Evolutionary conservation across 1,284 basidiomycete species (phyloP).

Genomic region (Schizopora paradoxa): DNA sequence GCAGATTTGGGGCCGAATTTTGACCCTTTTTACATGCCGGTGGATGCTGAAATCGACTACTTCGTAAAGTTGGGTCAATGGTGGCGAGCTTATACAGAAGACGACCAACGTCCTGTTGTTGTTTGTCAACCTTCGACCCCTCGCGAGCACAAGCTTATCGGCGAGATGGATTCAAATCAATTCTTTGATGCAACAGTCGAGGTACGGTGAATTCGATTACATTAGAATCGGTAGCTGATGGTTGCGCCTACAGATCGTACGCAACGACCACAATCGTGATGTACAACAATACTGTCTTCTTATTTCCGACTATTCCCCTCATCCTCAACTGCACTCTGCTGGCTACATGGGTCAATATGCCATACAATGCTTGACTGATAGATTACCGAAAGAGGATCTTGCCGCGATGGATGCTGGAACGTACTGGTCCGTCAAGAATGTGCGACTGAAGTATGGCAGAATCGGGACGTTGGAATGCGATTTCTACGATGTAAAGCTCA

Average conservation of each 20-base stretch:
- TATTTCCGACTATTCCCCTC: slow-evolving; percentile 15
- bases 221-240: no score
- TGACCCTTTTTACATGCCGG: slow-evolving; percentile 6
- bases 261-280: slow-evolving; percentile 1
- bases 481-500: slow-evolving; percentile 9
- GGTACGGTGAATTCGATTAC: slow-evolving; percentile 4
- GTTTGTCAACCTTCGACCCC: slow-evolving; percentile 1
- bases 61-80: slow-evolving; percentile 8
- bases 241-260: no score
- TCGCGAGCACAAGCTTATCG: slow-evolving; percentile 10
- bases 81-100: slow-evolving; percentile 14
- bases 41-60: slow-evolving; percentile 7
- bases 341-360: slow-evolving; percentile 15
- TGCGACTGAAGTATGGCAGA: slow-evolving; percentile 11
- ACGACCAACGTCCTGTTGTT: slow-evolving; percentile 7
- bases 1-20: neutral
- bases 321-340: slow-evolving; percentile 2
- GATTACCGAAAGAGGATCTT: slow-evolving; percentile 3
- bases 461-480: slow-evolving; percentile 10
- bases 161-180: slow-evolving; percentile 4
- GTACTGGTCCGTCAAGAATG: slow-evolving; percentile 13
- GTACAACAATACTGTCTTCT: slow-evolving; percentile 9
- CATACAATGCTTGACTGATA: slow-evolving; percentile 1
- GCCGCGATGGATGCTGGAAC: slow-evolving; percentile 8
- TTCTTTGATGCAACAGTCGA: slow-evolving; percentile 18